Evolutionary conservation across 352 stramenopile genomes (phyloP).

Genomic region (Phytophthora chlamydospora): DNA sequence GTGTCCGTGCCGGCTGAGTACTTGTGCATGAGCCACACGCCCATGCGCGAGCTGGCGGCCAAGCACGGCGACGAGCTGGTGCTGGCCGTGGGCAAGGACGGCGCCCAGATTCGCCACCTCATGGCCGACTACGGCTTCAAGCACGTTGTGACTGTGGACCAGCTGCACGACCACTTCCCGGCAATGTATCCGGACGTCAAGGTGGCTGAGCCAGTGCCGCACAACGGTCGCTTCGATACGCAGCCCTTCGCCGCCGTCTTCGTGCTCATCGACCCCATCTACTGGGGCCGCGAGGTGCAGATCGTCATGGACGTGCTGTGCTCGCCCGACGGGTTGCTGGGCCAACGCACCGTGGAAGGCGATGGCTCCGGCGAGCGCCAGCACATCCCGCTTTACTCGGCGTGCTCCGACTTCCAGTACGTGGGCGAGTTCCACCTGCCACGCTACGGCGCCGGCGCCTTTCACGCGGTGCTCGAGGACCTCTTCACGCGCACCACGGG

Average conservation of each 20-base stretch:
- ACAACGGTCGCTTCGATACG: constrained; percentile 58
- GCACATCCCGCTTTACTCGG: constrained; percentile 81
- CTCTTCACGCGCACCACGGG: constrained; percentile 85
- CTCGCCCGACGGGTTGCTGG: constrained; percentile 58
- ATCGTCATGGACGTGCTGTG: constrained; percentile 80
- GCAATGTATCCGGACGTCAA: constrained; percentile 85
- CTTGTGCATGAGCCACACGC: constrained; percentile 85
- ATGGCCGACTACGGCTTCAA: constrained; percentile 86
- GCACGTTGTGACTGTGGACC: constrained; percentile 79
- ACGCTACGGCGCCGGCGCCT: constrained; percentile 80
- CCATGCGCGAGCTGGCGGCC: constrained; percentile 69
- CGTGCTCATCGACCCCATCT: constrained; percentile 81
- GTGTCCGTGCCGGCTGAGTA: constrained; percentile 48
- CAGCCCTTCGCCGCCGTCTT: constrained; percentile 71
- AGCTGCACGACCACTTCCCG: constrained; percentile 81
- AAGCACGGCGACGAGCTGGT: constrained; percentile 80
- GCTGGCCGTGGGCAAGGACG: constrained; percentile 82
- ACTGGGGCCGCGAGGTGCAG: constrained; percentile 79
- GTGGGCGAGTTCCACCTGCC: constrained; percentile 86
- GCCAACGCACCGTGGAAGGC: constrained; percentile 37
- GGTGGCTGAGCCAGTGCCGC: constrained; percentile 38
- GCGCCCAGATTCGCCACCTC: constrained; percentile 58
- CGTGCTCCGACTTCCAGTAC: constrained; percentile 90
- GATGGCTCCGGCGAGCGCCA: constrained; percentile 49
- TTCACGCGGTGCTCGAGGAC: constrained; percentile 81